Conservation (phyloP, 2,329 filamentous ascomycete genomes). For the Sporothrix brunneoviolacea region DNA sequence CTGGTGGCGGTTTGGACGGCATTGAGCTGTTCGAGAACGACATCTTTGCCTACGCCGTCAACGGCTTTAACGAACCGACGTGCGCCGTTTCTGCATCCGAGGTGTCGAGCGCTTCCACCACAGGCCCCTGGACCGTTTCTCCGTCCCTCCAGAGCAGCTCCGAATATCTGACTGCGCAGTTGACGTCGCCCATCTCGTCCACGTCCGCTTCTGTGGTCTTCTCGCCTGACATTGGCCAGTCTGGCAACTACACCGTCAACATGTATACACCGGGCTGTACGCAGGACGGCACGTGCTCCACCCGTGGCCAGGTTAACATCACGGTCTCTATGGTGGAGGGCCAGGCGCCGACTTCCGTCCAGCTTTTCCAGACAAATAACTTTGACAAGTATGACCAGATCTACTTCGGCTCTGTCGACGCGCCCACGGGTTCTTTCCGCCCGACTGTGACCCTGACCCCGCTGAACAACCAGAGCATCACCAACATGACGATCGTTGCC, state of each 20-base stretch:
- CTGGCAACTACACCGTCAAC: slow-evolving; percentile 85
- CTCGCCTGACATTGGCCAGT: slow-evolving; percentile 74
- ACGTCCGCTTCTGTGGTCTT: slow-evolving; percentile 67
- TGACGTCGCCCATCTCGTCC: slow-evolving; percentile 50
- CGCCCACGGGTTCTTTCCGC: slow-evolving; percentile 63
- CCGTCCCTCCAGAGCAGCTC: slow-evolving; percentile 64
- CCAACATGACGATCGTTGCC: slow-evolving; percentile 73
- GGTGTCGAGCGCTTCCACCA: slow-evolving; percentile 59
- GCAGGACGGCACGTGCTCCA: slow-evolving; percentile 68
- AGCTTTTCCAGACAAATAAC: slow-evolving; percentile 82
- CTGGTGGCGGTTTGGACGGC: slow-evolving; percentile 75
- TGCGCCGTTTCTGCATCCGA: slow-evolving; percentile 58
- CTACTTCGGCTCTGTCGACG: slow-evolving; percentile 79
- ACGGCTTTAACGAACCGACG: slow-evolving; percentile 79
- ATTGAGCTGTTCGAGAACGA: slow-evolving; percentile 83
- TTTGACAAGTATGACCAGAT: slow-evolving; percentile 96
- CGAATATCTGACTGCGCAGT: slow-evolving; percentile 65
- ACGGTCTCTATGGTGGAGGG: slow-evolving; percentile 38
- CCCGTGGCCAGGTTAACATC: slow-evolving; percentile 74
- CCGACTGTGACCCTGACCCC: slow-evolving; percentile 75
- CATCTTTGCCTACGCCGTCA: slow-evolving; percentile 77
- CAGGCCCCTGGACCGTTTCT: slow-evolving; percentile 67
- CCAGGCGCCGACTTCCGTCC: slow-evolving; percentile 46
- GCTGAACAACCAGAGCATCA: slow-evolving; percentile 52
- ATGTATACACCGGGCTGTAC: slow-evolving; percentile 89